These are phyloP conservation scores for Lonicera japonica DNA, from an alignment of 129 eudicot genomes.

Conservation along the genomic window DNA sequence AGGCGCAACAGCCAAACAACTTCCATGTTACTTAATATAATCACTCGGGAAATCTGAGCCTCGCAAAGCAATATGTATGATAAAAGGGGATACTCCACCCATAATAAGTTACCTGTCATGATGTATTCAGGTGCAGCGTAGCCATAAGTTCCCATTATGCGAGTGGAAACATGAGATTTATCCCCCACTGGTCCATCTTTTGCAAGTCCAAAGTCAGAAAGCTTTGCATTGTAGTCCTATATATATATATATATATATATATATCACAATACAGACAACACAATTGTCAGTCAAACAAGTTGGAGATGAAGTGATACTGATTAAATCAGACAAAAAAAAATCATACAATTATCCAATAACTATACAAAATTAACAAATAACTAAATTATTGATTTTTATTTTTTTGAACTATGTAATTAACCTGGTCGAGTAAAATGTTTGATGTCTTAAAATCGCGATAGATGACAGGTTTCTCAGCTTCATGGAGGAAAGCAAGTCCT, in stretches of 20 bases:
- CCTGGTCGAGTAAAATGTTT: slow-evolving; percentile 83
- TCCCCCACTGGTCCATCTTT: slow-evolving; percentile 98
- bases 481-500: slow-evolving; percentile 93
- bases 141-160: slow-evolving; percentile 98
- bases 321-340: not conserved
- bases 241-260: not conserved
- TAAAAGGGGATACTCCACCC: too few species aligned
- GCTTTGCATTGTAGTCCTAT: slow-evolving; percentile 88
- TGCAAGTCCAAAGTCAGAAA: slow-evolving; percentile 91
- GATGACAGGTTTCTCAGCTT: slow-evolving; percentile 87
- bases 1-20: too few species aligned
- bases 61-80: too few species aligned
- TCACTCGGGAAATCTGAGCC: too few species aligned
- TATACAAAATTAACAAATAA: too few species aligned
- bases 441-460: slow-evolving; percentile 95
- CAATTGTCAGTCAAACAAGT: slow-evolving; percentile 13
- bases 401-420: slow-evolving; percentile 18
- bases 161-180: slow-evolving; percentile 94
- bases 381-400: not conserved
- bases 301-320: not conserved
- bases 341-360: not conserved
- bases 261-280: not conserved
- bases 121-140: slow-evolving; percentile 96
- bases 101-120: slow-evolving; percentile 59
- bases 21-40: too few species aligned